Base-by-base conservation (phyloP, 257 asterid genomes). In the Ballota nigra region DNA sequence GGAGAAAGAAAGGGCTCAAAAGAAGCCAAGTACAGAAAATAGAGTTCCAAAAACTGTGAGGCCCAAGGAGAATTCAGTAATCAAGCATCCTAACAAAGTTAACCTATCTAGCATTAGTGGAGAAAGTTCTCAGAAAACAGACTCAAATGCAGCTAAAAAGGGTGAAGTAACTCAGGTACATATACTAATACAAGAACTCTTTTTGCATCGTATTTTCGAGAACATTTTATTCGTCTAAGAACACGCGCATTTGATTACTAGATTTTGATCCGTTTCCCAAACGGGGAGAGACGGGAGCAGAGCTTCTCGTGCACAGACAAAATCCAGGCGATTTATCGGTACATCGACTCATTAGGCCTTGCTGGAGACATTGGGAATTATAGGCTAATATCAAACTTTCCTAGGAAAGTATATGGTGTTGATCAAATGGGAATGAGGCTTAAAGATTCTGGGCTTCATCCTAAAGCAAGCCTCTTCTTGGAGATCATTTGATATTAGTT, bases 391-490 rank as follows among this genome's bases (percentile, higher is more conserved):
- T 88, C 97, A 10, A 90, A 83, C 73, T 92, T 92, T 18, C 98
- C 98, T 6, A 84, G 88, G 24, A 84, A 86, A 82, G 92, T 85
- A 1, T 92, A 85, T 71, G 87, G 93, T 63, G 83, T 36, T 68
- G 95, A 86, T 83, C 83, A 87, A 76, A 88, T 82, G 90, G 81
- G 79, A 73, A 76, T 72, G 78, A 82, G 72, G 53, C 88, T 90
- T 45, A 81, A 81, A 81, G 92, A 83, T 61, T 85, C 89, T 76
- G 96, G 88, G 45, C 86, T 92, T 33, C 96, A 84, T 78, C 87
- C 92, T 4, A 92, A 88, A 88, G 96, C 96, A 72, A 92, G 95
- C 83, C 83, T 92, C 49, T 90, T 92, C 70, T 63, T 92, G 73
- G 97, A 92, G 83, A 76, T 83, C 75, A 83, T 86, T 74, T 88